These are phyloP conservation scores for Silybum marianum DNA, from an alignment of 129 eudicot genomes.

Conservation along the genomic window DNA sequence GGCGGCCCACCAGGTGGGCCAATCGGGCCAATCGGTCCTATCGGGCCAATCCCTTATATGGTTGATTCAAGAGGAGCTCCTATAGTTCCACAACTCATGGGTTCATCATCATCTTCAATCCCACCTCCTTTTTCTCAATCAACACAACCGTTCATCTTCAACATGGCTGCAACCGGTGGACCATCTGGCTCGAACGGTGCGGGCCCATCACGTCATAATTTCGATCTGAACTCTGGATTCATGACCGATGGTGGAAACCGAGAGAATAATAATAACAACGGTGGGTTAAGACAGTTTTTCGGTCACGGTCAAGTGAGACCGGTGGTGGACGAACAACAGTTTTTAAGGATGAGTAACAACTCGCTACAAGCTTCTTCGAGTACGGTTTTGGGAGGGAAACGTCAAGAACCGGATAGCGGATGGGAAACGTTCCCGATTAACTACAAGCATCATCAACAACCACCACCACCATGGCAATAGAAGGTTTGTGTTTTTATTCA, in stretches of 20 bases:
- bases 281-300: constrained; percentile 54
- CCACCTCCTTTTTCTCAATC: constrained; percentile 44
- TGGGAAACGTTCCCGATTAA: constrained; percentile 40
- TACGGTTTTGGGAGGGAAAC: constrained; percentile 40
- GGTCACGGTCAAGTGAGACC: constrained; percentile 42
- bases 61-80: constrained; percentile 73
- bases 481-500: constrained; percentile 27
- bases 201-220: constrained; percentile 47
- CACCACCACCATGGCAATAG: constrained; percentile 40
- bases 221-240: constrained; percentile 69
- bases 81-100: constrained; percentile 55
- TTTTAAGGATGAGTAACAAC: constrained; percentile 29
- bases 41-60: constrained; percentile 58
- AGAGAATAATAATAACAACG: constrained; percentile 37
- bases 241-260: constrained; percentile 54
- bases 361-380: constrained; percentile 48
- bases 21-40: constrained; percentile 21
- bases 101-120: constrained; percentile 36
- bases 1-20: constrained; percentile 56
- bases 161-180: constrained; percentile 47
- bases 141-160: constrained; percentile 54
- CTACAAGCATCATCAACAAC: constrained; percentile 43
- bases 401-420: constrained; percentile 40
- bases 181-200: constrained; percentile 51
- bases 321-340: constrained; percentile 38